A percentile compares a stretch with the other conserved stretches of the same genome.
These are phyloP conservation scores for Phytophthora sp. DNA, from an alignment of 352 stramenopile species.

Conservation along the genomic window DNA sequence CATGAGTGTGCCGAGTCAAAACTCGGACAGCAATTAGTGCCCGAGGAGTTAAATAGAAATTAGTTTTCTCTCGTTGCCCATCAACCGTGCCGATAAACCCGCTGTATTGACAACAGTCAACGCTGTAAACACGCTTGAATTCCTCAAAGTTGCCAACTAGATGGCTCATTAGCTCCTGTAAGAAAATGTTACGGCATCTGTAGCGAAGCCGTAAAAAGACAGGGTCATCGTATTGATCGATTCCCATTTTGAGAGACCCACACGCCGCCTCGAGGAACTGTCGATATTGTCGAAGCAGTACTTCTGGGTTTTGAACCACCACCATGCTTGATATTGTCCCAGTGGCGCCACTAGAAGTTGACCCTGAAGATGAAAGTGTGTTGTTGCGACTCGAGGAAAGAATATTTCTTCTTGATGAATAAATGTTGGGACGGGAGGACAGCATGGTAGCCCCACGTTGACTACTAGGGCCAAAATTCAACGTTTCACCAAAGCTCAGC, in stretches of 20 bases:
- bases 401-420: constrained; percentile 41
- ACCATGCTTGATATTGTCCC: constrained; percentile 30
- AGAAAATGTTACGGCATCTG: constrained; percentile 75
- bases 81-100: constrained; percentile 73
- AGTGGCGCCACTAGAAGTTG: constrained; percentile 40
- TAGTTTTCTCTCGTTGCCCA: constrained; percentile 77
- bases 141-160: constrained; percentile 79
- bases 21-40: constrained; percentile 68
- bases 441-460: constrained; percentile 21
- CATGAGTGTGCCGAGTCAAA: constrained; percentile 72
- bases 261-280: constrained; percentile 73
- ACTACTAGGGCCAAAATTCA: constrained; percentile 51
- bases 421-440: constrained; percentile 24
- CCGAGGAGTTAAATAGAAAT: constrained; percentile 72
- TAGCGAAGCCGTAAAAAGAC: constrained; percentile 77
- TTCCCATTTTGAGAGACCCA: constrained; percentile 57
- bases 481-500: constrained; percentile 61
- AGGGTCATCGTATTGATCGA: constrained; percentile 68
- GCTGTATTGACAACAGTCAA: constrained; percentile 78
- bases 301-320: constrained; percentile 72
- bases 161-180: constrained; percentile 87
- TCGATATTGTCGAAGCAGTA: constrained; percentile 75
- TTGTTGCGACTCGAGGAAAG: constrained; percentile 38
- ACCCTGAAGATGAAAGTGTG: constrained; percentile 49
- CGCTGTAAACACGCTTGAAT: constrained; percentile 71